A percentile compares a stretch with the other conserved stretches of the same genome.
Conservation (phyloP, 23 red algal genomes). For the Gracilaria vermiculophylla region DNA sequence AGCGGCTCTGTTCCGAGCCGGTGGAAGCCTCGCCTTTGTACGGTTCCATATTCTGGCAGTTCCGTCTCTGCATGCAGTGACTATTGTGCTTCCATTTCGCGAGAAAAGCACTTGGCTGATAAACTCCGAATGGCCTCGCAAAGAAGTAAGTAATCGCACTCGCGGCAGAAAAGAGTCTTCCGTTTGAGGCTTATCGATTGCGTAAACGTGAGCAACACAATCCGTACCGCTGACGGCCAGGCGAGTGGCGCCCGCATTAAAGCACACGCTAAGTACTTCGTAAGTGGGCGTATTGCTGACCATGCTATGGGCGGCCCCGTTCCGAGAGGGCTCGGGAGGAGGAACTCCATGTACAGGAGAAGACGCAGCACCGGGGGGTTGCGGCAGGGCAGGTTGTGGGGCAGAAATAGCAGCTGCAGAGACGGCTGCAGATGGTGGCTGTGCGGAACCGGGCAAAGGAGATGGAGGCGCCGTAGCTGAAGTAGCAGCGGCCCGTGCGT, state of each 20-base stretch:
- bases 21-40: constrained; percentile 39
- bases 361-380: neutral
- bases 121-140: constrained; percentile 67
- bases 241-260: constrained; percentile 75
- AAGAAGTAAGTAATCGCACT: constrained; percentile 45
- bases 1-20: neutral
- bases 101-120: constrained; percentile 81
- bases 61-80: constrained; percentile 76
- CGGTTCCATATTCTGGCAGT: constrained; percentile 84
- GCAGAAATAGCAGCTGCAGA: neutral
- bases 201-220: constrained; percentile 71
- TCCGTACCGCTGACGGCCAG: constrained; percentile 77
- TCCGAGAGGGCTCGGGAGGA: constrained; percentile 5
- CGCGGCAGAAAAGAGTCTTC: constrained; percentile 14
- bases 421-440: neutral
- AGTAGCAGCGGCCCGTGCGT: constrained; percentile 24
- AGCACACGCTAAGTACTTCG: constrained; percentile 69
- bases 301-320: constrained; percentile 45
- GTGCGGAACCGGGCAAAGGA: constrained; percentile 6
- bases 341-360: neutral
- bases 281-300: constrained; percentile 32
- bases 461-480: constrained; percentile 29
- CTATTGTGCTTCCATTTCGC: constrained; percentile 55
- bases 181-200: constrained; percentile 24
- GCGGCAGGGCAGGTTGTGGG: neutral